Evolutionary conservation across 1,139 yeast genomes (phyloP).

Genomic region (Scheffersomyces insectosa): DNA sequence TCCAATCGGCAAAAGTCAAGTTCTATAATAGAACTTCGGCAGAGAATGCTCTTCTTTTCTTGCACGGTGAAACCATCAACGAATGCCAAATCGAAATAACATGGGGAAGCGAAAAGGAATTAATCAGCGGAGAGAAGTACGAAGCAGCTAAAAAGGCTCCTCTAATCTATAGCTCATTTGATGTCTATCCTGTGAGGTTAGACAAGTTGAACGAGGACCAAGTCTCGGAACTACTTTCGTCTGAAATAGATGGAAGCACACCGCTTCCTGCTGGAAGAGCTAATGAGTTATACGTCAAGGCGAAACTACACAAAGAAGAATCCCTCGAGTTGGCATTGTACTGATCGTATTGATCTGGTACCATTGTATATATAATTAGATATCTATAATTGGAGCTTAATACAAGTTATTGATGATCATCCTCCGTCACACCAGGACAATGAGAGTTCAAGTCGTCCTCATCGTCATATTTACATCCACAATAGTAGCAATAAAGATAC

Average conservation of each 20-base stretch:
- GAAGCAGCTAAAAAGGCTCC: slow-evolving; percentile 19
- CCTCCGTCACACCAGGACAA: slow-evolving; percentile 49
- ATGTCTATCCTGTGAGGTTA: slow-evolving; percentile 16
- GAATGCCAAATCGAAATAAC: slow-evolving; percentile 30
- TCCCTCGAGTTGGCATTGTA: slow-evolving; percentile 14
- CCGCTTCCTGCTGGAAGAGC: slow-evolving; percentile 13
- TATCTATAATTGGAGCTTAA: slow-evolving; percentile 1
- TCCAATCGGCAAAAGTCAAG: slow-evolving; percentile 25
- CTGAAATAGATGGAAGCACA: slow-evolving; percentile 22
- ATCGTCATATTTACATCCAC: slow-evolving; percentile 40
- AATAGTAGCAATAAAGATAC: slow-evolving; percentile 47
- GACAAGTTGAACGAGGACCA: slow-evolving; percentile 17
- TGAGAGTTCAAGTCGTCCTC: slow-evolving; percentile 34
- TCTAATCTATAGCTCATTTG: slow-evolving; percentile 16
- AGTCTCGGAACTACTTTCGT: slow-evolving; percentile 4
- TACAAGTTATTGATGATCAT: slow-evolving; percentile 28
- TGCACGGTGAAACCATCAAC: slow-evolving; percentile 33
- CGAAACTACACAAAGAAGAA: slow-evolving; percentile 14
- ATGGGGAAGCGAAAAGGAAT: slow-evolving; percentile 30
- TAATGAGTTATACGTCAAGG: slow-evolving; percentile 18
- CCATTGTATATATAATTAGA: not conserved
- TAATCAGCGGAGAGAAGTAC: slow-evolving; percentile 7
- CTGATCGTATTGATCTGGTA: slow-evolving; percentile 3
- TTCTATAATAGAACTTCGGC: slow-evolving; percentile 36
- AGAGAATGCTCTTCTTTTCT: slow-evolving; percentile 33